Percentiles rank a stretch among this genome's conserved stretches.
These are phyloP conservation scores for Torulaspora globosa DNA, from an alignment of 1,139 yeast genomes.

Conservation along the genomic window DNA sequence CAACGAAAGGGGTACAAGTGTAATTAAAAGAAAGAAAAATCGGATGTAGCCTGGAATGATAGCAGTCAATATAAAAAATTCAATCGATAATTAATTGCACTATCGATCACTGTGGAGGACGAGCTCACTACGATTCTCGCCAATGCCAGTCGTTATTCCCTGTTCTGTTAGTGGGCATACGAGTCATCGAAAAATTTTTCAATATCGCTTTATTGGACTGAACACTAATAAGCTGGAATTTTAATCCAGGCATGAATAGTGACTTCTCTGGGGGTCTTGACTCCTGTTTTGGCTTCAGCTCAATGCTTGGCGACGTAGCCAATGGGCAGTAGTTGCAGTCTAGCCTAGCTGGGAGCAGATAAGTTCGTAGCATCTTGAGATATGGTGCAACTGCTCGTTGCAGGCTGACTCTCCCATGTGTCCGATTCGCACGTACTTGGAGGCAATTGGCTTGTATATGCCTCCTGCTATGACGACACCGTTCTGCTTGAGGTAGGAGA, in stretches of 20 bases:
- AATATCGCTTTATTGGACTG: background rate
- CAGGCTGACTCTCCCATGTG: slow-evolving; percentile 82
- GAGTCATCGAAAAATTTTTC: slow-evolving; percentile 10
- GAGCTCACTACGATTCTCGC: no score
- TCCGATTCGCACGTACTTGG: slow-evolving; percentile 87
- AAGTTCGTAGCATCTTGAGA: slow-evolving; percentile 40
- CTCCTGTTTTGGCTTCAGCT: background rate
- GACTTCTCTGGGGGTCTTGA: background rate
- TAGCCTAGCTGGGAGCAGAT: slow-evolving; percentile 18
- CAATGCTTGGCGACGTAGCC: background rate
- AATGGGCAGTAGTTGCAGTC: background rate
- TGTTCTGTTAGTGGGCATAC: slow-evolving; percentile 2
- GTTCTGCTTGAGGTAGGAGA: slow-evolving; percentile 53
- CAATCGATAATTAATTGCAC: background rate
- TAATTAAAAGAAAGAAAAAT: background rate
- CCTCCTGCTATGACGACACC: slow-evolving; percentile 91
- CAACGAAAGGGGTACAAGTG: background rate
- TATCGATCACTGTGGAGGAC: background rate
- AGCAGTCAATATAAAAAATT: background rate
- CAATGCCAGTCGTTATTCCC: background rate
- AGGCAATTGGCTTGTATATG: slow-evolving; percentile 73
- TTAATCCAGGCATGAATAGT: background rate
- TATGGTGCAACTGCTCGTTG: slow-evolving; percentile 40
- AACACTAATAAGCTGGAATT: background rate
- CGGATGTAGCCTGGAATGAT: background rate